These are phyloP conservation scores for Aspergillus piperis DNA, from an alignment of 2,329 filamentous ascomycete genomes.

Conservation along the genomic window DNA sequence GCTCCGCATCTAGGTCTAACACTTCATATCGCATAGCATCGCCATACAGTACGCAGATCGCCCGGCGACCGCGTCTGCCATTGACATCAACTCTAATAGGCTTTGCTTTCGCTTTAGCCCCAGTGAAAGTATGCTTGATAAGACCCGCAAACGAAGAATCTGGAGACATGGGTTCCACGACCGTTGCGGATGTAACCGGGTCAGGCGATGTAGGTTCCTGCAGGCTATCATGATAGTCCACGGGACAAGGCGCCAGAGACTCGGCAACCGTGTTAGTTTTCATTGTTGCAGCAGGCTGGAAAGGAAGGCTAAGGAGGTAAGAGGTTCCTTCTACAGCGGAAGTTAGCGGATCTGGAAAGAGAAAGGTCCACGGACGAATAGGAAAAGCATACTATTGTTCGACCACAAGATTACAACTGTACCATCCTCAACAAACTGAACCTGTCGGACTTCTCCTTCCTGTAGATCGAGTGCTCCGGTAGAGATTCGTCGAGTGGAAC, in stretches of 20 bases:
- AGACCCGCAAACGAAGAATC: conserved; percentile 23
- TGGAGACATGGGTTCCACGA: conserved; percentile 23
- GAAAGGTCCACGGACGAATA: background rate
- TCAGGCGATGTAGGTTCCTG: conserved; percentile 16
- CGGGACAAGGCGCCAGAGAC: conserved; percentile 12
- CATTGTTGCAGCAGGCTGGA: conserved; percentile 22
- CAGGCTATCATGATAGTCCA: conserved; percentile 23
- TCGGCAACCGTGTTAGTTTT: conserved; percentile 11
- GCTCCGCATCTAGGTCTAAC: conserved; percentile 55
- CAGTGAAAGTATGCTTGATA: conserved; percentile 51
- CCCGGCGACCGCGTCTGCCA: conserved; percentile 55
- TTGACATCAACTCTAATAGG: conserved; percentile 57
- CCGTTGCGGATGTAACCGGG: conserved; percentile 14
- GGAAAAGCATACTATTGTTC: conserved; percentile 29
- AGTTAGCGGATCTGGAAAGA: background rate
- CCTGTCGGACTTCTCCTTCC: conserved; percentile 52
- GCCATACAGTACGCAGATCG: conserved; percentile 57
- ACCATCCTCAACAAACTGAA: conserved; percentile 68
- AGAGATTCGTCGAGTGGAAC: conserved; percentile 41
- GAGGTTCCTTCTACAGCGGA: conserved; percentile 25
- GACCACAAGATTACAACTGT: conserved; percentile 62
- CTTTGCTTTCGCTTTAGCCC: conserved; percentile 39
- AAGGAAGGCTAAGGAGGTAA: conserved; percentile 39
- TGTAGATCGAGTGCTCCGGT: conserved; percentile 36
- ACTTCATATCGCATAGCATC: conserved; percentile 57